Base-by-base conservation (phyloP, 164 flowering plant species). In the Nymphaea colorata region DNA sequence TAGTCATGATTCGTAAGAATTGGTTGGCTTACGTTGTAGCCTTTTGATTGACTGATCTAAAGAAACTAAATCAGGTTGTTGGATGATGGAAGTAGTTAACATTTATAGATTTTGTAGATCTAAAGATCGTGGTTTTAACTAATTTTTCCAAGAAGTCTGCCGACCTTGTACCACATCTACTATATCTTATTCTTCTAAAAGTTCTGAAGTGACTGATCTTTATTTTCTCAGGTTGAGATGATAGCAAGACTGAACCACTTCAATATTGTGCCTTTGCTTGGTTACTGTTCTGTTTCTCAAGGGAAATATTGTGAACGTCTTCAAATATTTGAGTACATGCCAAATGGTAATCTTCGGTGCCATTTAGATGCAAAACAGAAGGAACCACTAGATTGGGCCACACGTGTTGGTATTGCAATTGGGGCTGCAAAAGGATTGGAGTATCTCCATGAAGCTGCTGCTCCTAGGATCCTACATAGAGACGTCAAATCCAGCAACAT, bases 361-460 rank as follows among this genome's bases (percentile, higher is more conserved):
- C 82, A 84, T 78, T 69, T 95, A 57, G 96, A 92, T 78, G 88
- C 84, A 44, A 69, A n/a, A 43, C 68, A 73, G 4, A 90, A 82
- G n/a, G 73, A 76, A 65, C 74, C 73, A 71, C 69, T 95, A 80
- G 84, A 81, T 43, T 95, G 99, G 99, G 79, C 65, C 5, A 83
- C 89, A 42, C 91, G 98, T 59, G 85, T 92, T 72, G 67, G 84
- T 36, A 86, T 95, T 82, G 98, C 99, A 53, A 81, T 90, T 64
- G 98, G 97, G 76, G 97, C 99, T 82, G 99, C 99, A 11, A 87
- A 86, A 68, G 97, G 99, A 6, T 80, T 95, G 75, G 99, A 95
- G 71, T 95, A 95, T 81, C 98, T 95, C 61, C 98, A 95, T 76
- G 98, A 88, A 79, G 96, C 96, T 59, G 98, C 98, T 68, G 96